Base-by-base conservation (phyloP, 345 rosid species). In the Moringa oleifera region DNA sequence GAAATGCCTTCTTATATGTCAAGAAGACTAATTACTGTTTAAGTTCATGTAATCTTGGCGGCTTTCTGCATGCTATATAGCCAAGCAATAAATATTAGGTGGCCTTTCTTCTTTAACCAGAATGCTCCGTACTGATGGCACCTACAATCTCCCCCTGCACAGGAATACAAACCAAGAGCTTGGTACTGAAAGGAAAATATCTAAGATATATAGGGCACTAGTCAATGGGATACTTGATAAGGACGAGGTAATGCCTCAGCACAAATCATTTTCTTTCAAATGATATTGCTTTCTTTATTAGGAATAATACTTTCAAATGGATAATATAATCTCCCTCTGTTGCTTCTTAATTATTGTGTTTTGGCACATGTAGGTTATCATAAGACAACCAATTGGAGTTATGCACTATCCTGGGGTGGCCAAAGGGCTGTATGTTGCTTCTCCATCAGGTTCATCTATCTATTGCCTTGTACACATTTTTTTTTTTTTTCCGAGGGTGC, bases 381-480 rank as follows among this genome's bases (percentile, higher is more conserved):
- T 93, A 72, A 63, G 66, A 54, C 88, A 89, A 74, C 94, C 97
- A 55, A 85, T 89, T 51, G 98, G 97, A 78, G 62, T 71, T 51
- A 76, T 74, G 59, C 70, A 52, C 64, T 93, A 87, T 74, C 90
- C 91, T 28, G 90, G 94, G 20, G 94, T 93, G 52, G 96, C 96
- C 51, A 81, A 83, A 75, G 97, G 97, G 69, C 80, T 89, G 33
- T 84, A 81, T 68, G 96, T 87, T 71, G 94, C 98, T 70, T 85
- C 89, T 45, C 67, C 75, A 11, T 75, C 94, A 77, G 97, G 97
- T 90, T 49, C 19, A 37, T 50, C 59, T 53, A 25, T 28, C n/a
- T 56, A 53, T 16, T 22, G 17, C 1, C 47, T 15, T 41, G 47
- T 41, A 41, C 12, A 5, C 47, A 7, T 5, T 41, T 5, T 9